Evolutionary conservation across 2,329 filamentous ascomycete genomes (phyloP), one percentile per base, ranked within the genome.

Genomic region (Exophiala sideris): DNA sequence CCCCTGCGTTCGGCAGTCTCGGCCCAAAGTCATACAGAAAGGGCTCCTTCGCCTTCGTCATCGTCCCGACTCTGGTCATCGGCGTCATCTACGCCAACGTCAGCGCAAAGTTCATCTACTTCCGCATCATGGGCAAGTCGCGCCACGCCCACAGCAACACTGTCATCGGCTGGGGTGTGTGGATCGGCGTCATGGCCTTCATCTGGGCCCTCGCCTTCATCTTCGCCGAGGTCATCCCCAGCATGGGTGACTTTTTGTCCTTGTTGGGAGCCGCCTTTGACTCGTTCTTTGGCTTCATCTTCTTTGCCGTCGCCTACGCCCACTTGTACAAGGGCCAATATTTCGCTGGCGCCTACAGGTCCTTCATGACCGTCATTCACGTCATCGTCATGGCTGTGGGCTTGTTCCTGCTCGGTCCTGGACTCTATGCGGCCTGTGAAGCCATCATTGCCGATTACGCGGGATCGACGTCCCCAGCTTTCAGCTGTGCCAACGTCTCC

Each of bases 391-490:
- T 79, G 71, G 9, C 67, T 3, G 66, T 66, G 38, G 77, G 77
- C 0, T 60, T 80, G 58, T 79, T 80, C 61, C 57, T 79, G 56
- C 66, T 79, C 12, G 77, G 77, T 3, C 77, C 77, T 0, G 77
- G 77, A 0, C 59, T 79, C n/a, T 79, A 79, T 63, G 76, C 77
- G 32, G 77, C 77, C 11, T 73, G 78, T 3, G 67, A 79, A 65
- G 77, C 77, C 9, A 79, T 79, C 48, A 78, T 79, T 50, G 70
- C 68, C 3, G 77, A 79, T 66, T 80, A 79, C 52, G 67, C 72
- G 2, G 71, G 72, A 1, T 58, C 64, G 18, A 70, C 71, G 1
- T 71, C 66, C 35, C 76, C 76, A 9, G 76, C 77, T 2, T 80
- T 80, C 54, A 76, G 72, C 36, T 79, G 77, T 67, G 71, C 72